Base-by-base conservation (phyloP, 2,329 filamentous ascomycete species). In the Aspergillus chevalieri region DNA sequence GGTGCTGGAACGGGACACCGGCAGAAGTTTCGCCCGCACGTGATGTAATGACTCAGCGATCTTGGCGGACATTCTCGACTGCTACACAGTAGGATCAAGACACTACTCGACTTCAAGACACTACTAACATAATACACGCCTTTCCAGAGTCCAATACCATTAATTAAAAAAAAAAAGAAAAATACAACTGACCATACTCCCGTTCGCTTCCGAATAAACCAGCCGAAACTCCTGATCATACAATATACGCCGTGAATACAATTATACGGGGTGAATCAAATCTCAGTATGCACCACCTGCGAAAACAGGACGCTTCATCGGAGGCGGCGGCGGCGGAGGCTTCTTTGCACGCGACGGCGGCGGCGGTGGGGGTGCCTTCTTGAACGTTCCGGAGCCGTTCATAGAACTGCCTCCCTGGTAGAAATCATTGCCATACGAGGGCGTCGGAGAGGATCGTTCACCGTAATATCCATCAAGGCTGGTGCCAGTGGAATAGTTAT, bases 261-360 rank as follows among this genome's bases (percentile, higher is more conserved):
- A 30, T 30, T 30, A 30, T 26, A 26, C 24, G 10, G 8, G 8
- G 24, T 26, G 24, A 26, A 44, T 26, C 42, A 47, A 17, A 28
- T 7, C 48, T 26, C 8, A 26, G 24, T 55, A 67, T 41, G 53
- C 53, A 48, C 64, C 58, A 2, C 53, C 58, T 38, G 63, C 59
- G 3, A 68, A 47, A 22, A 66, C 48, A 21, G 61, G 77, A 56
- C 81, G 72, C 74, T 85, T 85, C 70, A 82, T 78, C 19, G 83
- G 83, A 9, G 80, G 81, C 19, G 81, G 83, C 34, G 81, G 81
- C 52, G 83, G 81, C 19, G 80, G 78, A 10, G 82, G 81, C 66
- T 86, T 86, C 74, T 85, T 86, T 33, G 79, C 70, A 61, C 82
- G 72, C 19, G 78, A 78, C 7, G 80, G 79, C 22, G 81, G 81